A percentile compares a stretch with the other conserved stretches of the same genome.
phyloP scores from a whole-genome alignment of 176 grass and related monocot species.

The Oryza officinalis region DNA sequence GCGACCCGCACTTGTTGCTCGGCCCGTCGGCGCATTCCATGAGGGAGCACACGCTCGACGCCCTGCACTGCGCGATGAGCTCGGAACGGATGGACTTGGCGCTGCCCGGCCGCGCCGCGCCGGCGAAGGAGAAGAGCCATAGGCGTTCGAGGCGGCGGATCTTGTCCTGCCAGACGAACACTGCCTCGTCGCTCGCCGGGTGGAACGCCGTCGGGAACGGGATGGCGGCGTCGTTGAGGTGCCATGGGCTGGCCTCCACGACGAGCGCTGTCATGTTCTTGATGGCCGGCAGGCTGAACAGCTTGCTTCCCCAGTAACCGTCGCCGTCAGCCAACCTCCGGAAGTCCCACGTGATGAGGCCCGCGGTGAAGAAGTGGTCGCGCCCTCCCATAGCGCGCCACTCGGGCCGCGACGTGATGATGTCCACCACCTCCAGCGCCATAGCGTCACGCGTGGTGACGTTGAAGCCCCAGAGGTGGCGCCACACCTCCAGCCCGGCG shows the following conservation, averaged over 20 bases:
- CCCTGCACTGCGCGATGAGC: conserved; percentile 52
- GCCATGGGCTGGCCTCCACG: conserved; percentile 72
- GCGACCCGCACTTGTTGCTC: conserved; percentile 50
- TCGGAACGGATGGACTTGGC: conserved; percentile 46
- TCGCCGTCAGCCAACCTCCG: conserved; percentile 40
- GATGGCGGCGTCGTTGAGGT: conserved; percentile 67
- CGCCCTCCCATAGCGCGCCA: conserved; percentile 56
- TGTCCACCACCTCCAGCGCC: conserved; percentile 41
- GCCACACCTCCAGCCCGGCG: conserved; percentile 66
- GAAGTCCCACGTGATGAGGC: conserved; percentile 80
- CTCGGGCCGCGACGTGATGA: conserved; percentile 39
- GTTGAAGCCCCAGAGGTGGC: conserved; percentile 64
- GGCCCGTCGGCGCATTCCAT: conserved; percentile 50
- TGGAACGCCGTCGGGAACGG: conserved; percentile 80
- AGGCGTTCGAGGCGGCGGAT: conserved; percentile 21
- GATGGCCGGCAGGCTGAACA: conserved; percentile 54
- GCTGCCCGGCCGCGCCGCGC: conserved; percentile 42
- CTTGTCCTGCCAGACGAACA: conserved; percentile 57
- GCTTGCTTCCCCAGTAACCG: conserved; percentile 62
- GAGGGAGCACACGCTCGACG: conserved; percentile 50
- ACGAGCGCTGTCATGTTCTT: conserved; percentile 77
- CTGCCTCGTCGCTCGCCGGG: conserved; percentile 60
- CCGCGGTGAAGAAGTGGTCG: conserved; percentile 88
- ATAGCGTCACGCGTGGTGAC: conserved; percentile 47
- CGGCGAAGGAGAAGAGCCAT: conserved; percentile 81